These are phyloP conservation scores for Naumovozyma castellii DNA, from an alignment of 805 yeast genomes.

Conservation along the genomic window DNA sequence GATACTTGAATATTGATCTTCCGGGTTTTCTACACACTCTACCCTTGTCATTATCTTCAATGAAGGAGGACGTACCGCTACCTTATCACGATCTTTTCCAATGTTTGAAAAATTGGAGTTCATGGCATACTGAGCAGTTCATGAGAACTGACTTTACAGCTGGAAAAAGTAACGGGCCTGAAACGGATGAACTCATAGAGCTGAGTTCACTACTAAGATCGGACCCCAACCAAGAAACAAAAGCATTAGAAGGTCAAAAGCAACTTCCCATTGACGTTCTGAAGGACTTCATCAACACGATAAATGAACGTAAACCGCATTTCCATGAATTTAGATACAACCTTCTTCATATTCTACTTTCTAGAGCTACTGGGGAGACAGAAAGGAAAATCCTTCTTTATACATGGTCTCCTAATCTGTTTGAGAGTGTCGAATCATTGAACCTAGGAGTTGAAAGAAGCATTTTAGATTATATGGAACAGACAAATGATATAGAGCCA, in stretches of 20 bases:
- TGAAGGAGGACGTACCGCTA: not conserved
- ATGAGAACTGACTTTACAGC: constrained; percentile 13
- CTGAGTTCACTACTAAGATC: constrained; percentile 27
- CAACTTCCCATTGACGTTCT: constrained; percentile 12
- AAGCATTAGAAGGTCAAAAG: constrained; percentile 3
- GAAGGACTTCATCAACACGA: constrained; percentile 16
- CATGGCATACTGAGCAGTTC: constrained; percentile 26
- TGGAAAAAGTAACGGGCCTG: constrained; percentile 2
- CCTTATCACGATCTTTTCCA: constrained; percentile 24
- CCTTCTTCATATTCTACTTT: constrained; percentile 23
- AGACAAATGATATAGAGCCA: constrained; percentile 5
- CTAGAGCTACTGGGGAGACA: constrained; percentile 4
- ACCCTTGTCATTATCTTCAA: constrained; percentile 3
- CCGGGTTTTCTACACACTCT: constrained; percentile 6
- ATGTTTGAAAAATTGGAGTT: constrained; percentile 31
- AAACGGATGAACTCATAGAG: constrained; percentile 15
- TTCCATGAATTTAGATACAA: constrained; percentile 32
- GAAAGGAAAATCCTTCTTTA: constrained; percentile 31
- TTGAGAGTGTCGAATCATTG: constrained; percentile 27
- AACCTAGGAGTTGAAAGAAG: constrained; percentile 25
- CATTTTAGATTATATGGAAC: constrained; percentile 14
- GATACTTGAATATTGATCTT: constrained; percentile 1
- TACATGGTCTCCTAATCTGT: constrained; percentile 33
- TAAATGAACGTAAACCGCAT: constrained; percentile 27
- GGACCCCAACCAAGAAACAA: constrained; percentile 20